Conservation (phyloP, 2,329 filamentous ascomycete species). For the Claviceps fusiformis region DNA sequence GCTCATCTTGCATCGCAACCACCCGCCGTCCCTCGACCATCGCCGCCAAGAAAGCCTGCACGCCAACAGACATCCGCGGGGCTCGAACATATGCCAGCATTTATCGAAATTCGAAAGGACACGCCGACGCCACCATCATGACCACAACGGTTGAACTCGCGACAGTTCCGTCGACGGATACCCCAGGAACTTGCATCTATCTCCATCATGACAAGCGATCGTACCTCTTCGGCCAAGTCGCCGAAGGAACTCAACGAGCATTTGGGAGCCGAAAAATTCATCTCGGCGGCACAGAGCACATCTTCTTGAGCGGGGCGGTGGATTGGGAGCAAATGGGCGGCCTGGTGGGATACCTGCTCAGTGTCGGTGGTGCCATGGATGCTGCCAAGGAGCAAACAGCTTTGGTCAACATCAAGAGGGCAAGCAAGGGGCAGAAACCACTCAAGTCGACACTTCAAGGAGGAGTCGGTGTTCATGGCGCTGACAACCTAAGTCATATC, state of each 20-base stretch:
- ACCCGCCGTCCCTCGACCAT: not conserved
- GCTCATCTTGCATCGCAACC: not conserved
- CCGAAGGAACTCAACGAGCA: conserved; percentile 75
- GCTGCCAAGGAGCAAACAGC: conserved; percentile 28
- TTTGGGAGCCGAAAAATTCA: conserved; percentile 53
- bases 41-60: not conserved
- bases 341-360: conserved; percentile 72
- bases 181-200: conserved; percentile 61
- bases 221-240: conserved; percentile 72
- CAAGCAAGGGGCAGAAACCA: conserved; percentile 22
- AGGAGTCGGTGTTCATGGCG: conserved; percentile 58
- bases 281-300: conserved; percentile 53
- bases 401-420: conserved; percentile 26
- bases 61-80: not conserved
- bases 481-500: conserved; percentile 64
- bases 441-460: conserved; percentile 12
- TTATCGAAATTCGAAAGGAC: not conserved
- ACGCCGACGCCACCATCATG: conserved; percentile 36
- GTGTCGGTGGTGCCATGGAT: conserved; percentile 56
- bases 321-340: conserved; percentile 70
- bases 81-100: not conserved
- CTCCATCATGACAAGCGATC: conserved; percentile 70
- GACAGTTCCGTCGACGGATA: conserved; percentile 77
- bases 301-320: conserved; percentile 71
- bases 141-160: conserved; percentile 60